These are phyloP conservation scores for Serendipita vermifera DNA, from an alignment of 768 basidiomycete species.

Conservation along the genomic window DNA sequence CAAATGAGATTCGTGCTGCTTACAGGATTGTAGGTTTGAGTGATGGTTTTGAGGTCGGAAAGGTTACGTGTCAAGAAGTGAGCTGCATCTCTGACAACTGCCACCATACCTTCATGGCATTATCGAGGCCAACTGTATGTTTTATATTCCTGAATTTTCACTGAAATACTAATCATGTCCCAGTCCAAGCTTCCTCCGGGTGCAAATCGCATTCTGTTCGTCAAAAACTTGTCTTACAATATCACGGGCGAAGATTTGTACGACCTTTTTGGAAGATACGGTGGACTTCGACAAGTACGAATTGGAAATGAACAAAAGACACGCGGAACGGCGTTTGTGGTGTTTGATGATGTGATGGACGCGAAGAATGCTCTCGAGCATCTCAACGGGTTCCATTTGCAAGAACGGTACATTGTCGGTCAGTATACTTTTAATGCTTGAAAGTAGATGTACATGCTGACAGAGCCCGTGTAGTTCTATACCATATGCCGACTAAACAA, in stretches of 20 bases:
- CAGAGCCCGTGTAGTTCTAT: constrained; percentile 44
- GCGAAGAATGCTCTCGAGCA: constrained; percentile 96
- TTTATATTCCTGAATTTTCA: no score
- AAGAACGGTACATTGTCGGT: constrained; percentile 92
- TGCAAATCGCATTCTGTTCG: constrained; percentile 83
- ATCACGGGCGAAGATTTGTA: constrained; percentile 91
- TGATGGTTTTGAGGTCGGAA: no score
- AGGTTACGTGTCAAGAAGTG: no score
- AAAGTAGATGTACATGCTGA: not conserved
- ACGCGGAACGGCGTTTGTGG: constrained; percentile 92
- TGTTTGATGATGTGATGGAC: constrained; percentile 93
- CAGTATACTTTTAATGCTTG: constrained; percentile 15
- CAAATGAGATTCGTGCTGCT: no score
- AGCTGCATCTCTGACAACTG: no score
- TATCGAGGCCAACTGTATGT: no score
- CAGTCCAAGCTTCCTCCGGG: constrained; percentile 86
- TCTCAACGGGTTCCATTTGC: constrained; percentile 93
- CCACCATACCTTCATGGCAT: no score
- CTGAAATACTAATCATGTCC: no score
- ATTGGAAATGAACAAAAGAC: constrained; percentile 87
- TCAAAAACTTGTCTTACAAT: constrained; percentile 86
- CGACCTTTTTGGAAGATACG: constrained; percentile 95
- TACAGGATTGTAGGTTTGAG: no score
- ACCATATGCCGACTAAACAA: constrained; percentile 96
- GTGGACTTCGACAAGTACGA: constrained; percentile 88